Evolutionary conservation across 768 basidiomycete species (phyloP).

Genomic region (Steccherinum ochraceum): DNA sequence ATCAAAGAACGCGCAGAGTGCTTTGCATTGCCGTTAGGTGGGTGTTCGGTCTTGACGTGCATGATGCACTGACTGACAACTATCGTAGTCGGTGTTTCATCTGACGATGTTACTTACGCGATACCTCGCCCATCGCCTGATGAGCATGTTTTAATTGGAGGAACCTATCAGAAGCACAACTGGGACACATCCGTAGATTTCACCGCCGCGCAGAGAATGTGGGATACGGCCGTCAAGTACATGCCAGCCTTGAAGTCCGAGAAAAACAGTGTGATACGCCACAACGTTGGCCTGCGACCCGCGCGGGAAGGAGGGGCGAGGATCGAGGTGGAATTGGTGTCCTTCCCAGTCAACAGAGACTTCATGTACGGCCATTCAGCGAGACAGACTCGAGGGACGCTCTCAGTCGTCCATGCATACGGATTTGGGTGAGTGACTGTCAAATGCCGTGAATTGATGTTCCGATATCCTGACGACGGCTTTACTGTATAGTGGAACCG

Average conservation of each 20-base stretch:
- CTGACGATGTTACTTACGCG: conserved; percentile 42
- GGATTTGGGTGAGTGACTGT: conserved; percentile 43
- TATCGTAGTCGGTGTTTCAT: neutral
- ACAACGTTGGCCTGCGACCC: conserved; percentile 57
- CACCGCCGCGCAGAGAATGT: conserved; percentile 35
- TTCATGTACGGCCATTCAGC: conserved; percentile 14
- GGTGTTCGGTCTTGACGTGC: conserved; percentile 7
- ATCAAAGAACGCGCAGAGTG: conserved; percentile 31
- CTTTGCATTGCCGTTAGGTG: conserved; percentile 20
- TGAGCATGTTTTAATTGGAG: conserved; percentile 48
- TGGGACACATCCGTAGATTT: conserved; percentile 47
- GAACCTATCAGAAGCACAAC: conserved; percentile 43
- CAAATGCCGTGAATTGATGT: conserved; percentile 11
- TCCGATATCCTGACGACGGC: too few relatives aligned
- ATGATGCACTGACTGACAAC: neutral
- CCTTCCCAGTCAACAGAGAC: conserved; percentile 26
- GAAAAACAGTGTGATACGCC: conserved; percentile 37
- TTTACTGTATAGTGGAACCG: conserved; percentile 24
- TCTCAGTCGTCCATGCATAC: conserved; percentile 50
- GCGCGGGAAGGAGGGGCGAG: conserved; percentile 49
- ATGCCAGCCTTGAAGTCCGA: conserved; percentile 28
- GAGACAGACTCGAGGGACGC: conserved; percentile 12
- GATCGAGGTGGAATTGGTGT: conserved; percentile 41
- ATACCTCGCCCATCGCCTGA: conserved; percentile 51
- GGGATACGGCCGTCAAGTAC: conserved; percentile 36